A percentile compares a stretch with the other conserved stretches of the same genome.
These are phyloP conservation scores for Teratosphaeria nubilosa DNA, from an alignment of 2,329 filamentous ascomycete species.

Conservation along the genomic window DNA sequence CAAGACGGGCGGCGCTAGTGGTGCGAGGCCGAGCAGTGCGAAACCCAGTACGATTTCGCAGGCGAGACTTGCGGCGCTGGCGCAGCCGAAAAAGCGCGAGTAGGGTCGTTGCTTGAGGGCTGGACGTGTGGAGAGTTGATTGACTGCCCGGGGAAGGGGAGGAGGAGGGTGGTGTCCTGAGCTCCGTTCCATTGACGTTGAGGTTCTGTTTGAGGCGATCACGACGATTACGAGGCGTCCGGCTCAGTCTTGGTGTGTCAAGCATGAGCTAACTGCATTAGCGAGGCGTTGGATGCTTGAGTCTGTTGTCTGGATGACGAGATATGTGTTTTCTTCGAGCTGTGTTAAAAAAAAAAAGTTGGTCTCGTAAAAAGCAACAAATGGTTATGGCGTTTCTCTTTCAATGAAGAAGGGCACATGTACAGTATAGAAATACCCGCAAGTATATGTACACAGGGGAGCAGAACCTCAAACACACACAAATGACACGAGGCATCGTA, in stretches of 20 bases:
- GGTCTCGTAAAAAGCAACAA: too few species aligned
- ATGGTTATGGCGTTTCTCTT: too few species aligned
- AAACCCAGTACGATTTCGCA: constrained; percentile 19
- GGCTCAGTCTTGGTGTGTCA: not conserved
- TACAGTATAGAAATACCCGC: too few species aligned
- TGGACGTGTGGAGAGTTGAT: not conserved
- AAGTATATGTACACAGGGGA: too few species aligned
- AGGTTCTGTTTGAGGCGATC: not conserved
- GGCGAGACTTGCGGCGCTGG: constrained; percentile 22
- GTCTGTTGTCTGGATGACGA: not conserved
- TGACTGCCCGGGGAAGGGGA: not conserved
- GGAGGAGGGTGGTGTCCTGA: not conserved
- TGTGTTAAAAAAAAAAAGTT: too few species aligned
- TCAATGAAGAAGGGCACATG: too few species aligned
- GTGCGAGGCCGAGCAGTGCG: constrained; percentile 2
- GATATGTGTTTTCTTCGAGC: too few species aligned
- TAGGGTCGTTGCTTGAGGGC: not conserved
- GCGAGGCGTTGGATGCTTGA: not conserved
- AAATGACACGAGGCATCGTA: too few species aligned
- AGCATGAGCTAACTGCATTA: not conserved
- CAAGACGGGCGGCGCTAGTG: constrained; percentile 1
- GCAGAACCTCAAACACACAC: too few species aligned
- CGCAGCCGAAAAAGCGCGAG: constrained; percentile 21
- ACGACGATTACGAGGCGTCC: not conserved
- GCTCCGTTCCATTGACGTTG: not conserved